phyloP scores from a whole-genome alignment of 306 rosid genomes.

The Quercus gilva region DNA sequence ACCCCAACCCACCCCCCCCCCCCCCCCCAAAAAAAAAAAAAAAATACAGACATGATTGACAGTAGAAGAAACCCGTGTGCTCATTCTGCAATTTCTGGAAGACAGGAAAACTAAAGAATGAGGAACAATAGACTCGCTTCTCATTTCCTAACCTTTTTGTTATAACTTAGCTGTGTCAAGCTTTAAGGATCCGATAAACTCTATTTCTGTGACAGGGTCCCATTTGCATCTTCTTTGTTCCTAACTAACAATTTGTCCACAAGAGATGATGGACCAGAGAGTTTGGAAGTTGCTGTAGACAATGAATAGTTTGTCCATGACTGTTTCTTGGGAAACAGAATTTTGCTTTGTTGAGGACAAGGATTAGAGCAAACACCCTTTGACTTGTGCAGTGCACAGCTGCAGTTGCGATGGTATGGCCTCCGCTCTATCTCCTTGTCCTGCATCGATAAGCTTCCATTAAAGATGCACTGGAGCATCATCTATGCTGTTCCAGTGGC shows the following conservation, averaged over 20 bases:
- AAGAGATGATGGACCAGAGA: not conserved
- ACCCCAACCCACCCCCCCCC: too few relatives aligned
- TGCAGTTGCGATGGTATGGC: conserved; percentile 82
- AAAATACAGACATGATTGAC: too few relatives aligned
- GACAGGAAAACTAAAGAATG: too few relatives aligned
- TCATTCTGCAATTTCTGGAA: too few relatives aligned
- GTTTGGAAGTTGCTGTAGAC: not conserved
- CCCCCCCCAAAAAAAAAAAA: too few relatives aligned
- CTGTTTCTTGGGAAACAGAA: not conserved
- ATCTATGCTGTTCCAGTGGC: conserved; percentile 35
- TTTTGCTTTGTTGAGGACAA: conserved; percentile 18
- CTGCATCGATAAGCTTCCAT: conserved; percentile 52
- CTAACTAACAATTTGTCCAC: not conserved
- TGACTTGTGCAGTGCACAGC: conserved; percentile 59
- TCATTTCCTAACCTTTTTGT: too few relatives aligned
- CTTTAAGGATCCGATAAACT: too few relatives aligned
- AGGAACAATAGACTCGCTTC: too few relatives aligned
- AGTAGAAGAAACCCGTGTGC: too few relatives aligned
- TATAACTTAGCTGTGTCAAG: too few relatives aligned
- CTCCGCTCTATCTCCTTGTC: conserved; percentile 55
- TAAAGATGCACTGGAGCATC: conserved; percentile 44
- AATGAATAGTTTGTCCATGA: not conserved
- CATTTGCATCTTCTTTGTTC: not conserved
- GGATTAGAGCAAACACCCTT: conserved; percentile 19
- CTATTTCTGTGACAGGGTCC: too few relatives aligned